phyloP scores from a whole-genome alignment of 1,284 basidiomycete species.

The Malassezia vespertilionis region DNA sequence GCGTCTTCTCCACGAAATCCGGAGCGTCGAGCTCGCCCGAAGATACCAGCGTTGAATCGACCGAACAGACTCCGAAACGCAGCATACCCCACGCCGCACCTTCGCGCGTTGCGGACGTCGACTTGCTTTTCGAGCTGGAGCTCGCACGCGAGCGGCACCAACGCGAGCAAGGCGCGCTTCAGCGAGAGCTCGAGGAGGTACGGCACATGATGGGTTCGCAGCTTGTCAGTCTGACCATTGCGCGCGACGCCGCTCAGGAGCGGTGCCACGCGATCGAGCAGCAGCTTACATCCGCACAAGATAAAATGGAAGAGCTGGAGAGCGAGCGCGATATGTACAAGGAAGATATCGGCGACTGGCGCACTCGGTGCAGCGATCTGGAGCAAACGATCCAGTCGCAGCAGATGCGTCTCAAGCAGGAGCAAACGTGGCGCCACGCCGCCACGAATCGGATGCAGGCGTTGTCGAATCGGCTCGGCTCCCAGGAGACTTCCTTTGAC shows the following conservation, averaged over 20 bases:
- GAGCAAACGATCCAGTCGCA: constrained; percentile 34
- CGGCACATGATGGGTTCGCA: constrained; percentile 12
- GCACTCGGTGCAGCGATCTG: constrained; percentile 34
- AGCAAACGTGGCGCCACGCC: constrained; percentile 21
- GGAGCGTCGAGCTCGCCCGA: constrained; percentile 9
- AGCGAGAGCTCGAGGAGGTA: constrained; percentile 17
- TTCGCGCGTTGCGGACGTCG: neutral
- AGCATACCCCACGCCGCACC: neutral
- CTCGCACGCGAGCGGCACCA: constrained; percentile 8
- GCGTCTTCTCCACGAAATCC: constrained; percentile 7
- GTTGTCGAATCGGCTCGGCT: constrained; percentile 24
- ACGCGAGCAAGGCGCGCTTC: constrained; percentile 3
- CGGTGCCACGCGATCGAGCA: constrained; percentile 11
- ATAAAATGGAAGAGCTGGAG: constrained; percentile 29
- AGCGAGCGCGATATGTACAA: constrained; percentile 39
- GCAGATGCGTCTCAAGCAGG: constrained; percentile 28
- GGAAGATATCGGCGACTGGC: constrained; percentile 44
- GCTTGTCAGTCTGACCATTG: constrained; percentile 18
- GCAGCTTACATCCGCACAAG: constrained; percentile 19
- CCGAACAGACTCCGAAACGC: constrained; percentile 1
- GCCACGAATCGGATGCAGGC: constrained; percentile 27
- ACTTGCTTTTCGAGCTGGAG: constrained; percentile 1
- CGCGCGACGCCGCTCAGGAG: constrained; percentile 16
- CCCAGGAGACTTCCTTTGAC: constrained; percentile 17
- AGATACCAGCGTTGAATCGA: constrained; percentile 14